Percentiles rank a stretch among this genome's conserved stretches.
phyloP scores from a whole-genome alignment of 306 rosid genomes.

The Abrus pulchellus region DNA sequence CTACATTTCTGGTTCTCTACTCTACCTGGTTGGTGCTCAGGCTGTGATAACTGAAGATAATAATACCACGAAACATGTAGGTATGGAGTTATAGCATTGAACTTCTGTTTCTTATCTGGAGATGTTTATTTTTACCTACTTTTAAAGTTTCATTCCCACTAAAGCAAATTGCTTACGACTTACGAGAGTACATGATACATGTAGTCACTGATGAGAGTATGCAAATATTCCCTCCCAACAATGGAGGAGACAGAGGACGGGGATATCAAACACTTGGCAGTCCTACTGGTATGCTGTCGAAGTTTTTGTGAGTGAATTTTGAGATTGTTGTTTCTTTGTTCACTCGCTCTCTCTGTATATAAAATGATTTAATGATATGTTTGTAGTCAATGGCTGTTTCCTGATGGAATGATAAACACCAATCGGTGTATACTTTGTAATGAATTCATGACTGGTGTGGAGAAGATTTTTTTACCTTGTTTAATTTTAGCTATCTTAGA shows the following conservation, averaged over 20 bases:
- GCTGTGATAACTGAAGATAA: conserved; percentile 71
- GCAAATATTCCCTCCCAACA: conserved; percentile 87
- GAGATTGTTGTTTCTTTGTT: conserved; percentile 21
- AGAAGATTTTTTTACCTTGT: conserved; percentile 5
- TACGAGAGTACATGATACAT: conserved; percentile 7
- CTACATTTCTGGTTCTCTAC: conserved; percentile 22
- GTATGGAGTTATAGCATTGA: conserved; percentile 56
- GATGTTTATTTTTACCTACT: conserved; percentile 29
- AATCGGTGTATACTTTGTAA: conserved; percentile 18
- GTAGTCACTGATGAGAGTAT: conserved; percentile 73
- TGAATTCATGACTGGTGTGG: conserved; percentile 8
- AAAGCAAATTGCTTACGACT: not conserved
- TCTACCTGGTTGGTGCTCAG: conserved; percentile 50
- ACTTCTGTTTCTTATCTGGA: not conserved
- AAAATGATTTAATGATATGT: not conserved
- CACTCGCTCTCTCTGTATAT: not conserved
- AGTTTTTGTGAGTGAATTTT: conserved; percentile 46
- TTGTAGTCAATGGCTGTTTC: conserved; percentile 20
- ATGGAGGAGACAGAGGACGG: conserved; percentile 67
- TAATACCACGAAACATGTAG: conserved; percentile 62
- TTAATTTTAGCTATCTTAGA: conserved; percentile 32
- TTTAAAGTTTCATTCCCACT: conserved; percentile 37
- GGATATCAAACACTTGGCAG: conserved; percentile 81
- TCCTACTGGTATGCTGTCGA: conserved; percentile 69
- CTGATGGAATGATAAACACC: not conserved